Evolutionary conservation across 2,329 filamentous ascomycete genomes (phyloP), one percentile per base, ranked within the genome.

Genomic region (Biscogniauxia marginata): DNA sequence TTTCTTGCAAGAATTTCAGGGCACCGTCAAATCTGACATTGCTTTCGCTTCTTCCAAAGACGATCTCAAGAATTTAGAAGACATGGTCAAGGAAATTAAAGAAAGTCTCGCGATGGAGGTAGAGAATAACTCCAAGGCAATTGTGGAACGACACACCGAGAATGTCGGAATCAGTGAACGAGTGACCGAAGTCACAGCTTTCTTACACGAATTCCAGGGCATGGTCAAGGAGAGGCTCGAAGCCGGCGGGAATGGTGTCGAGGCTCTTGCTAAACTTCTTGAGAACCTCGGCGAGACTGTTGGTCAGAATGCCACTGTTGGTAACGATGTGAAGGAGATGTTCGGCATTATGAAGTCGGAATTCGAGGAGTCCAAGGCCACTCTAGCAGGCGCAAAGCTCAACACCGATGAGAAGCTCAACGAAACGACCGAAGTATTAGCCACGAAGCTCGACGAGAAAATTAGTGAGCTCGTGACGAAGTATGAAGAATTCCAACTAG

Each of bases 101-200:
- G 88, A 89, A 64, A 85, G 80, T 61, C 74, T 87, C 18, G 83
- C 88, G 30, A 75, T 79, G 2, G 87, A 93, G 54, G 86, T 89
- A 48, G 87, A 90, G 46, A 78, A 89, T 21, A 91, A 88, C 16
- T 85, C 86, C 1, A 91, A 91, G 73, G 88, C 89, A 0, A 88
- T 95, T 47, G 91, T 95, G 52, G 88, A 93, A 57, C 88, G 91
- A 22, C 91, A 93, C 67, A 84, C 88, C 46, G 93, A 97, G 71
- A 91, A 91, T 53, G 87, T 88, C 20, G 87, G 86, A 13, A 84
- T 96, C 21, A 82, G 88, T 13, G 88, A 93, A 58, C 87, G 88
- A 55, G 88, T 98, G 16, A 82, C 84, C 1, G 91, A 92, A 65
- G 86, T 96, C 67, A 93, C 91, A 75, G 75, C 77, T 0, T 85